Evolutionary conservation across 768 basidiomycete genomes (phyloP).

Genomic region (Rhizopogon vulgaris): DNA sequence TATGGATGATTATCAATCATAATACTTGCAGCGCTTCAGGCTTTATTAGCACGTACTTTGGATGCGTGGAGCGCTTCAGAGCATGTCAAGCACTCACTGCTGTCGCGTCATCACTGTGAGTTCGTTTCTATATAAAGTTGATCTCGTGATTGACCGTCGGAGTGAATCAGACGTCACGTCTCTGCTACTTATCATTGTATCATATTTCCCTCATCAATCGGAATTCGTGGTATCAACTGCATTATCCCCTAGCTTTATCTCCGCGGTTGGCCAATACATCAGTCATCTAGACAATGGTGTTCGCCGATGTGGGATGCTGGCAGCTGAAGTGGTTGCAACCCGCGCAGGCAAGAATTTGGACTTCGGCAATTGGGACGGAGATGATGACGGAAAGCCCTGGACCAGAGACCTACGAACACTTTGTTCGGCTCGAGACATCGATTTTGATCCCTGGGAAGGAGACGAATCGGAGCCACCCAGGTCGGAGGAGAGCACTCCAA

Average conservation of each 20-base stretch:
- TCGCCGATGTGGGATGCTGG: constrained; percentile 88
- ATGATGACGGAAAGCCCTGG: constrained; percentile 60
- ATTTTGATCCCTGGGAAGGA: constrained; percentile 30
- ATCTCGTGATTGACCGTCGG: not conserved
- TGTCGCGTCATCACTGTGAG: constrained; percentile 73
- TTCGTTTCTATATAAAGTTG: constrained; percentile 6
- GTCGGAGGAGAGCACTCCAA: constrained; percentile 1
- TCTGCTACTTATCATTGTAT: constrained; percentile 59
- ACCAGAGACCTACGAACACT: constrained; percentile 54
- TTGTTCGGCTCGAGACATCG: constrained; percentile 44
- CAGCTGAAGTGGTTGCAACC: constrained; percentile 73
- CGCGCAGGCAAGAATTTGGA: constrained; percentile 58
- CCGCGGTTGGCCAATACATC: constrained; percentile 68
- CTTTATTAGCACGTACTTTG: constrained; percentile 43
- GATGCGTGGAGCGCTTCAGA: constrained; percentile 71
- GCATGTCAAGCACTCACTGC: constrained; percentile 74
- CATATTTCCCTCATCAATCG: constrained; percentile 53
- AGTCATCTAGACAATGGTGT: constrained; percentile 69
- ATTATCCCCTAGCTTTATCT: constrained; percentile 56
- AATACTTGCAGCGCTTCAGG: constrained; percentile 31
- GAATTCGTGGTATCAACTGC: constrained; percentile 39
- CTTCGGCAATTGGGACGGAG: constrained; percentile 83
- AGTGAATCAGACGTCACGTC: constrained; percentile 58
- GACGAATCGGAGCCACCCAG: constrained; percentile 4
- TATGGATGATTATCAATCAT: constrained; percentile 5